Evolutionary conservation across 345 rosid genomes (phyloP).

Genomic region (Lepidium aucheri): DNA sequence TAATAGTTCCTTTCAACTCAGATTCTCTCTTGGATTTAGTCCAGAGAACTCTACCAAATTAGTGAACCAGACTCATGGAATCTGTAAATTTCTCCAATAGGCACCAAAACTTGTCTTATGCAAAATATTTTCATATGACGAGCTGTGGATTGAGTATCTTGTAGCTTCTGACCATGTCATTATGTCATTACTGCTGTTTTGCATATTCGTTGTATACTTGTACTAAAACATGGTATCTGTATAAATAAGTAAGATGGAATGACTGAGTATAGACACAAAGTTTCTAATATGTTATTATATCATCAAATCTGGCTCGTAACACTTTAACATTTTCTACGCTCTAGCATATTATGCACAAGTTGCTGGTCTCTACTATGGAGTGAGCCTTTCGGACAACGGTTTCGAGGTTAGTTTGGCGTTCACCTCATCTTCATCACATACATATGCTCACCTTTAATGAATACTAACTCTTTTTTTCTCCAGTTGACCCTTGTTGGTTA

Average conservation of each 20-base stretch:
- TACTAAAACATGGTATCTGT: not conserved
- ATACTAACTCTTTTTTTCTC: not conserved
- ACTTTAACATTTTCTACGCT: constrained; percentile 17
- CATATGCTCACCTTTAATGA: not conserved
- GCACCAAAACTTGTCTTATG: not conserved
- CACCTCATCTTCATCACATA: not conserved
- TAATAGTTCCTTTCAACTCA: not conserved
- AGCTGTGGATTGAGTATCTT: not conserved
- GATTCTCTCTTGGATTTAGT: not conserved
- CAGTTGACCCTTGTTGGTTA: constrained; percentile 79
- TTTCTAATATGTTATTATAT: not conserved
- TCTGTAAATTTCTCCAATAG: not conserved
- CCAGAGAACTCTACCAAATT: not conserved
- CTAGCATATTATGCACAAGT: constrained; percentile 89
- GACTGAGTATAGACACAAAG: not conserved
- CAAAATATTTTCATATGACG: not conserved
- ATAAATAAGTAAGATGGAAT: not conserved
- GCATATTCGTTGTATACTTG: not conserved
- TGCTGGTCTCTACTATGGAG: constrained; percentile 73
- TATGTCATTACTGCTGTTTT: not conserved
- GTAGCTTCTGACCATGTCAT: not conserved
- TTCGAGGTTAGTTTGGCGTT: constrained; percentile 50
- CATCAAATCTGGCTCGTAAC: not conserved
- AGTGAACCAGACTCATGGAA: not conserved
- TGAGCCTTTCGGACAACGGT: constrained; percentile 48